Conservation (phyloP, 169 alveolate species). For the Eimeria nieschulzi region DNA sequence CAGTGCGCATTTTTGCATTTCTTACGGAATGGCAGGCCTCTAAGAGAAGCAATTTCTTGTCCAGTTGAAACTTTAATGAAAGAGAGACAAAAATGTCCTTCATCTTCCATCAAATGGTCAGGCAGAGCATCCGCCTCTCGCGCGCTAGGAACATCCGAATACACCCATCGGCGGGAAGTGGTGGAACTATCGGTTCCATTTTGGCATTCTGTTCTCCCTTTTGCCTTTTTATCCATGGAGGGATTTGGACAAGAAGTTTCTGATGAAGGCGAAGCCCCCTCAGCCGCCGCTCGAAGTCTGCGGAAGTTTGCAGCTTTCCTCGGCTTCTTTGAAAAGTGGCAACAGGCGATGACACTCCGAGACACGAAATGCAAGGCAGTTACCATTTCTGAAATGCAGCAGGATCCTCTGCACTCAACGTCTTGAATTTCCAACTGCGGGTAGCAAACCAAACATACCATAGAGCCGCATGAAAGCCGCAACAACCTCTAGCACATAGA, state of each 20-base stretch:
- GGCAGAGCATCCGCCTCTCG: conserved; percentile 37
- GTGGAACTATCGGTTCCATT: neutral
- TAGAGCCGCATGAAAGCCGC: neutral
- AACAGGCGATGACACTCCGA: conserved; percentile 37
- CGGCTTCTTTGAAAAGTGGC: conserved; percentile 19
- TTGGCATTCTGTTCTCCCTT: neutral
- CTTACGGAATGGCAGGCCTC: conserved; percentile 49
- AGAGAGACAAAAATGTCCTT: conserved; percentile 20
- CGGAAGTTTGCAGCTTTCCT: conserved; percentile 25
- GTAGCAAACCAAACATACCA: neutral
- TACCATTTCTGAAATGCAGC: conserved; percentile 30
- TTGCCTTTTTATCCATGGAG: neutral
- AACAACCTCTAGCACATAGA: neutral
- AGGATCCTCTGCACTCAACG: conserved; percentile 17
- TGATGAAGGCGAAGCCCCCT: neutral
- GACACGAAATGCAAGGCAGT: conserved; percentile 47
- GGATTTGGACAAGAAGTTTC: too few relatives aligned
- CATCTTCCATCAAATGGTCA: neutral
- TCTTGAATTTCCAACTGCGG: conserved; percentile 41
- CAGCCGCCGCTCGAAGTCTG: conserved; percentile 1
- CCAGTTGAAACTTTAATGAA: conserved; percentile 41
- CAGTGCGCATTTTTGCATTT: too few relatives aligned
- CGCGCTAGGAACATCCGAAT: neutral
- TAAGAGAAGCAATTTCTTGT: conserved; percentile 21
- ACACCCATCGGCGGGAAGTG: neutral